Base-by-base conservation (phyloP, 495 filamentous ascomycete species). In the Tuber indicum region DNA sequence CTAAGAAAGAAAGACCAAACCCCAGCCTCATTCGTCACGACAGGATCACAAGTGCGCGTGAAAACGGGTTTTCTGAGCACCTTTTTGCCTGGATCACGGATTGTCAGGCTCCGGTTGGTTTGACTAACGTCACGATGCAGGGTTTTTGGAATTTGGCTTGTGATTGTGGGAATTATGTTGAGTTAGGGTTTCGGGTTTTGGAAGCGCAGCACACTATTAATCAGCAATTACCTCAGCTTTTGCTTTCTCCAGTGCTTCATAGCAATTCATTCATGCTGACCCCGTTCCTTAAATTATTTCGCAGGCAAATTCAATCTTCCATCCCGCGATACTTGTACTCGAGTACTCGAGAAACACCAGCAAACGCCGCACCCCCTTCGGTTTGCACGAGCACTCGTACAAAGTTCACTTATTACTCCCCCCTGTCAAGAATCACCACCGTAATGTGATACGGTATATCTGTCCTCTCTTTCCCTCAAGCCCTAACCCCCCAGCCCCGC, bases 61-160 rank as follows among this genome's bases (percentile, higher is more conserved):
- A 66, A 66, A 36, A 62, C 52, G 52, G 52, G 52, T 62, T 62
- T 62, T 62, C 52, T 62, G 23, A 62, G 52, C 52, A 62, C 52
- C 26, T 62, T 62, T 52, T 47, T 41, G 39, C 17, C 4, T 14
- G n/a, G 10, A 9, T 12, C 12, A 36, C 26, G 58, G 26, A 26
- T 66, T 12, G 4, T 6, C 4, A 17, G 26, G 58, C 58, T 66
- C 58, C 58, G 26, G 58, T 66, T 66, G 58, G 58, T 32, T 66
- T 2, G 52, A 32, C 8, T 36, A 32, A 66, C 26, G n/a, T 66
- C 26, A 66, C 52, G 52, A 62, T 66, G 58, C 58, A 66, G 58
- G 58, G 26, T 16, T 32, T 32, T 26, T 32, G 12, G 52, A n/a
- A 62, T 32, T 26, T 32, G 26, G 26, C 26, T 66, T 17, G 26